These are phyloP conservation scores for Panicum miliaceum DNA, from an alignment of 176 grass and related monocot species.

Conservation along the genomic window DNA sequence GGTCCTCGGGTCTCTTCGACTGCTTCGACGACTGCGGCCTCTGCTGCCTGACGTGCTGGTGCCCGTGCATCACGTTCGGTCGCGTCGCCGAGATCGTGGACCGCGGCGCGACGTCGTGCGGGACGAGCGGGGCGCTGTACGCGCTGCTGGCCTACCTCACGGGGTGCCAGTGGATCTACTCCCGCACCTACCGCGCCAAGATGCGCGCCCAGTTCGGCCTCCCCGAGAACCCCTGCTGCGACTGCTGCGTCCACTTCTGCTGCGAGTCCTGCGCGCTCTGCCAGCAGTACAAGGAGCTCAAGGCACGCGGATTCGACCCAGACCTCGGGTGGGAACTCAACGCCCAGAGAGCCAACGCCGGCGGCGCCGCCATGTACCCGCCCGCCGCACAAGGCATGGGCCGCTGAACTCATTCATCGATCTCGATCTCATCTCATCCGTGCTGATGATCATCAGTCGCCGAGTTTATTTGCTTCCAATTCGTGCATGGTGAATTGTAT, in stretches of 20 bases:
- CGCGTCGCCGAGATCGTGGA: slow-evolving; percentile 75
- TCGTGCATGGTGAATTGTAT: too few relatives aligned
- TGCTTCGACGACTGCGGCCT: slow-evolving; percentile 64
- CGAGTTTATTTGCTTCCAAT: too few relatives aligned
- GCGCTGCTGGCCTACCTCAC: slow-evolving; percentile 5
- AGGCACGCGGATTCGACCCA: slow-evolving; percentile 61
- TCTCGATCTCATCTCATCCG: too few relatives aligned
- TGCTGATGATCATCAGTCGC: too few relatives aligned
- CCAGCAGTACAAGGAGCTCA: slow-evolving; percentile 76
- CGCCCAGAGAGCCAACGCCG: neutral
- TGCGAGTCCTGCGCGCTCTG: slow-evolving; percentile 63
- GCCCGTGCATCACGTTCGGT: slow-evolving; percentile 78
- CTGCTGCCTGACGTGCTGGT: slow-evolving; percentile 66
- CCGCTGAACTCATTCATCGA: neutral
- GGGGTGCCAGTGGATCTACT: slow-evolving; percentile 56
- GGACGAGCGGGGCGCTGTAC: slow-evolving; percentile 54
- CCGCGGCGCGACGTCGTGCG: slow-evolving; percentile 60
- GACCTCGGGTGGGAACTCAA: neutral
- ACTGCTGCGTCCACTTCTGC: slow-evolving; percentile 75
- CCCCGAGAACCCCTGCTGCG: slow-evolving; percentile 51
- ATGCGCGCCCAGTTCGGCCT: slow-evolving; percentile 52
- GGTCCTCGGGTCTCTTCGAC: slow-evolving; percentile 68
- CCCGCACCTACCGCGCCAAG: slow-evolving; percentile 61
- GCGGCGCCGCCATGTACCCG: neutral
- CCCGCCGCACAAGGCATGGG: neutral